phyloP scores from a whole-genome alignment of 2,329 filamentous ascomycete genomes.

The Sordariomycetes sp. region DNA sequence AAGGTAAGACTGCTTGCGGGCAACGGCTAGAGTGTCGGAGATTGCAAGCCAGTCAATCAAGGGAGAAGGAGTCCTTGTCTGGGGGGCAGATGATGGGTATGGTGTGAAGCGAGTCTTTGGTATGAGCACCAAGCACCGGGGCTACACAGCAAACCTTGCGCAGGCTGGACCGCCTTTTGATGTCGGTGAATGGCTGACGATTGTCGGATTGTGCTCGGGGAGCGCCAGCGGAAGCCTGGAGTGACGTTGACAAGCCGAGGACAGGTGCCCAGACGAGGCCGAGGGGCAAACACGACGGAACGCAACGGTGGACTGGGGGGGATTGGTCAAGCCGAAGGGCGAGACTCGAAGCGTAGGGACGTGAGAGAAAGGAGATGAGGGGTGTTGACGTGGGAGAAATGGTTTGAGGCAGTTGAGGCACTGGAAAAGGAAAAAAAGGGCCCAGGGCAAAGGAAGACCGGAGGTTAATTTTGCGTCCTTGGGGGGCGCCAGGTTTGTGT shows the following conservation, averaged over 20 bases:
- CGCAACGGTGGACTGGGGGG: neutral
- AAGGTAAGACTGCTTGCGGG: too few relatives aligned
- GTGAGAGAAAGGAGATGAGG: neutral
- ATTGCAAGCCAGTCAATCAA: neutral
- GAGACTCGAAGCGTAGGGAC: neutral
- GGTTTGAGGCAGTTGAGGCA: neutral
- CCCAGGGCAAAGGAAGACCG: conserved; percentile 16
- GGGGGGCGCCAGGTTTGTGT: conserved; percentile 13
- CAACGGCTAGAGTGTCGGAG: too few relatives aligned
- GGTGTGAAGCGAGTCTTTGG: too few relatives aligned
- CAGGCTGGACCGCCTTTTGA: too few relatives aligned
- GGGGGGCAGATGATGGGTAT: neutral
- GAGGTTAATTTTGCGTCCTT: conserved; percentile 27
- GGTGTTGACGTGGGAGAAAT: neutral
- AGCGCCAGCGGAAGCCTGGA: too few relatives aligned
- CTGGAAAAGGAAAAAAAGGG: conserved; percentile 1
- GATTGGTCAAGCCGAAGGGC: neutral
- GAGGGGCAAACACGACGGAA: conserved; percentile 1
- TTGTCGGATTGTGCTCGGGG: neutral
- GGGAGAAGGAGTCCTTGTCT: neutral
- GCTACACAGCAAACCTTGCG: too few relatives aligned
- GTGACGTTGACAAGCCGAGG: neutral
- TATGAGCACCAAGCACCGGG: too few relatives aligned
- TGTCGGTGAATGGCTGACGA: too few relatives aligned
- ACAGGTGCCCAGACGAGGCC: neutral